Evolutionary conservation across 768 basidiomycete genomes (phyloP), one percentile per base, ranked within the genome.

Genomic region (Tricholoma hemisulphureum): DNA sequence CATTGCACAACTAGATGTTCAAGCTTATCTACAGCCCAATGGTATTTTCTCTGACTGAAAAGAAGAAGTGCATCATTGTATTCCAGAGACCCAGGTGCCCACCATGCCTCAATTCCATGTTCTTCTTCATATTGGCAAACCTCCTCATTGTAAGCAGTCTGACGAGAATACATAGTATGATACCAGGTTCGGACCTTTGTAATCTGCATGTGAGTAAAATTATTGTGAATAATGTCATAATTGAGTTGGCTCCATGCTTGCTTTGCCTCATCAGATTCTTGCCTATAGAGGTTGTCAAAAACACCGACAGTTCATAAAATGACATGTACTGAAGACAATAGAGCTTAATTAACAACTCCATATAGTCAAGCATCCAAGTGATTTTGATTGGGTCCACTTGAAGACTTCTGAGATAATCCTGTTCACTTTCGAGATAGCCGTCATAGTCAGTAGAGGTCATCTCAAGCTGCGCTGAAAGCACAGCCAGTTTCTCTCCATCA

Each of bases 1-100:
- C 67, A 61, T 56, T 71, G 70, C 0, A 75, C 58, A 2, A 72
- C 69, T 4, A 78, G 69, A n/a, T 59, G 46, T 48, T 77, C 70
- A 0, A 79, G 61, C 9, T 68, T 61, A n/a, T 75, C 64, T 0
- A 79, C 63, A 0, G 72, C 71, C 6, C 28, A 37, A 9, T 63
- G 67, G 51, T 75, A 77, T n/a, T 60, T 54, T 2, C 53, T 55
- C 18, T 56, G 35, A 2, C 37, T 55, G 9, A 69, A 55, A 48
- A 65, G 63, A 24, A 57, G 39, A 3, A 58, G 8, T n/a, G 65
- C 56, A 39, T 64, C 37, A 11, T 54, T 51, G 39, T 74, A 78
- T 29, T 70, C 63, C 6, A 52, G 58, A 16, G 55, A 37, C 2
- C 39, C 56, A 0, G 66, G 65, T 8, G 55, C 61, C 75, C 74